These are phyloP conservation scores for Gossypium schwendimanii DNA, from an alignment of 441 rosid genomes.

Conservation along the genomic window DNA sequence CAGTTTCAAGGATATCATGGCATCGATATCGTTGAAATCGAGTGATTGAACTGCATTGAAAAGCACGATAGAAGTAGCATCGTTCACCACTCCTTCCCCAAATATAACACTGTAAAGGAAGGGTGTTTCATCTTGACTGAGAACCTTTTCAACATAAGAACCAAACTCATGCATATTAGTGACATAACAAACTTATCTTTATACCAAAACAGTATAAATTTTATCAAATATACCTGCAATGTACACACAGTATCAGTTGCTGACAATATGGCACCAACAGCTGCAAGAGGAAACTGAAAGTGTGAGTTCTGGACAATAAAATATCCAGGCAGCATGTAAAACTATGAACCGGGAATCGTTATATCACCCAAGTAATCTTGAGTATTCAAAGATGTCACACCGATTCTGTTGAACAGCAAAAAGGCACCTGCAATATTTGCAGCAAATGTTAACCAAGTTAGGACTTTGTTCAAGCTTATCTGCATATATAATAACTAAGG, in stretches of 20 bases:
- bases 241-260: constrained; percentile 84
- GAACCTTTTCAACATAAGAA: constrained; percentile 39
- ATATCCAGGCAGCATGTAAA: background rate
- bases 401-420: constrained; percentile 32
- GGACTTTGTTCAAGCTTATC: background rate
- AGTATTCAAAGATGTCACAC: constrained; percentile 27
- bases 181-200: background rate
- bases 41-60: constrained; percentile 56
- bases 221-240: constrained; percentile 43
- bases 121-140: constrained; percentile 73
- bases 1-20: constrained; percentile 31
- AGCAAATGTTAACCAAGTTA: constrained; percentile 5
- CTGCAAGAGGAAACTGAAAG: constrained; percentile 24
- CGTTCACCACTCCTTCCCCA: constrained; percentile 81
- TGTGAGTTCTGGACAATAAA: constrained; percentile 8
- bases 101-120: constrained; percentile 67
- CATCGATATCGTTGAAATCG: constrained; percentile 30
- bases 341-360: background rate
- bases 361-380: constrained; percentile 50
- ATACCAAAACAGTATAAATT: background rate
- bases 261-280: constrained; percentile 62
- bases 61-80: constrained; percentile 73
- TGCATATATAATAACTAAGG: background rate
- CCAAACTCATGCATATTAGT: background rate
- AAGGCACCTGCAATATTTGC: constrained; percentile 33